A percentile compares a stretch with the other conserved stretches of the same genome.
These are phyloP conservation scores for Hypoxylon lenormandii DNA, from an alignment of 495 filamentous ascomycete species.

Conservation along the genomic window DNA sequence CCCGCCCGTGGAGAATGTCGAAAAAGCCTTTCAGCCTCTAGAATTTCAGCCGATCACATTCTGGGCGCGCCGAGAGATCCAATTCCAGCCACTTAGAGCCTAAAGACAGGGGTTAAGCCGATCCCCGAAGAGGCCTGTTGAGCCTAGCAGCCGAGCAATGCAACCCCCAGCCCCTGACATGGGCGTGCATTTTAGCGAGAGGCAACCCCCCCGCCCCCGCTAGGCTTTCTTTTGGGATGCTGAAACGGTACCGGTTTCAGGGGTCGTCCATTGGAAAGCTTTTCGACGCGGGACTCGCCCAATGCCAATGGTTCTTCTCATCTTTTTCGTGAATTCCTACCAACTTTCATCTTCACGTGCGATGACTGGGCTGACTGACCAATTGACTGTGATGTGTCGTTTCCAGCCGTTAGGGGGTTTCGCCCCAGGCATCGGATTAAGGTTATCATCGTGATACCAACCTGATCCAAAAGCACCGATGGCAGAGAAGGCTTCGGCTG, in stretches of 20 bases:
- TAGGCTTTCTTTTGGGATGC: constrained; percentile 19
- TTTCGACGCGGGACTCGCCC: constrained; percentile 12
- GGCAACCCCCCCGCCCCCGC: constrained; percentile 33
- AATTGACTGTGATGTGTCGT: neutral
- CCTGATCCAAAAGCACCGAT: neutral
- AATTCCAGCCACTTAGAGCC: constrained; percentile 40
- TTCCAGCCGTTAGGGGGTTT: neutral
- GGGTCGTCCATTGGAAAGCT: constrained; percentile 19
- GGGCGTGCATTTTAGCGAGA: constrained; percentile 34
- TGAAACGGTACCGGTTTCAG: constrained; percentile 47
- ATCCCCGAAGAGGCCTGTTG: constrained; percentile 22
- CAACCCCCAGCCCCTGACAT: constrained; percentile 29
- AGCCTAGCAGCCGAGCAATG: constrained; percentile 18
- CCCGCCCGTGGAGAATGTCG: constrained; percentile 14
- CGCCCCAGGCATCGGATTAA: constrained; percentile 6
- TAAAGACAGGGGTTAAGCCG: constrained; percentile 29
- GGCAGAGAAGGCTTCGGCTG: constrained; percentile 2
- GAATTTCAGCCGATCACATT: constrained; percentile 21
- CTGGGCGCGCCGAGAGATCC: constrained; percentile 35
- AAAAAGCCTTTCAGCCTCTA: constrained; percentile 30
- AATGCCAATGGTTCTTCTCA: neutral
- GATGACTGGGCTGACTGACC: too few relatives aligned
- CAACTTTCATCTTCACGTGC: too few relatives aligned
- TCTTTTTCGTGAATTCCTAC: neutral
- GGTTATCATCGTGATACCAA: neutral